A percentile compares a stretch with the other conserved stretches of the same genome.
Evolutionary conservation across 192 early-diverging fungal genomes (phyloP).

Genomic region (Umbelopsis sp.): DNA sequence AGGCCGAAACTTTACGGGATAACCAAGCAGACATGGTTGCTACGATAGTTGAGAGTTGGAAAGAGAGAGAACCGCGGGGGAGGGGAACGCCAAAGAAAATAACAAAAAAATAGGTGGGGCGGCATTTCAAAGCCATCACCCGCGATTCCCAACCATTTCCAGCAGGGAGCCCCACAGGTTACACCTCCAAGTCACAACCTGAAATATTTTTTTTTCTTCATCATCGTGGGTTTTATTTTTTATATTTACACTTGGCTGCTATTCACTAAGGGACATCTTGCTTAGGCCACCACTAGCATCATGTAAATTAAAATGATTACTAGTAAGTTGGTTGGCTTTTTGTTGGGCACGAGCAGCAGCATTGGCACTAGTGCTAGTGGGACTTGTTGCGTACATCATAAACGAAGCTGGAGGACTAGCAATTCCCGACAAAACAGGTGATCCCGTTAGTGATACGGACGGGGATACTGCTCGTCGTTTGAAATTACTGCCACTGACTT

Average conservation of each 20-base stretch:
- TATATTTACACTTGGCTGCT: constrained; percentile 4
- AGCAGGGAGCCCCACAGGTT: background rate
- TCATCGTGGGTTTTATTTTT: background rate
- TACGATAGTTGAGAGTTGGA: background rate
- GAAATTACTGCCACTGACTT: constrained; percentile 17
- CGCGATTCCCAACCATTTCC: constrained; percentile 9
- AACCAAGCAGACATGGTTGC: constrained; percentile 11
- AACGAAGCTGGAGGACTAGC: constrained; percentile 24
- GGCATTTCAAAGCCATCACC: background rate
- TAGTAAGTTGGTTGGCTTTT: constrained; percentile 12
- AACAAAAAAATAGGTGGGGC: background rate
- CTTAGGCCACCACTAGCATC: constrained; percentile 38
- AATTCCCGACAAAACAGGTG: constrained; percentile 30
- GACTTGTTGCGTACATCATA: constrained; percentile 17
- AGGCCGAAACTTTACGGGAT: constrained; percentile 7
- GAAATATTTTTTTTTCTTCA: background rate
- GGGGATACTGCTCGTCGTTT: constrained; percentile 36
- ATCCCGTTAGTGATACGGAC: constrained; percentile 27
- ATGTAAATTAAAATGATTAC: constrained; percentile 25
- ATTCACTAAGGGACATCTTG: constrained; percentile 30
- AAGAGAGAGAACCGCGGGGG: background rate
- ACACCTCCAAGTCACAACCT: too few species aligned
- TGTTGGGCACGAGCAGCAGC: constrained; percentile 31
- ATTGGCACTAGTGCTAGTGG: constrained; percentile 18
- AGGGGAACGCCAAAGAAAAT: background rate